These are phyloP conservation scores for Aspergillus taichungensis DNA, from an alignment of 495 filamentous ascomycete species.

Conservation along the genomic window DNA sequence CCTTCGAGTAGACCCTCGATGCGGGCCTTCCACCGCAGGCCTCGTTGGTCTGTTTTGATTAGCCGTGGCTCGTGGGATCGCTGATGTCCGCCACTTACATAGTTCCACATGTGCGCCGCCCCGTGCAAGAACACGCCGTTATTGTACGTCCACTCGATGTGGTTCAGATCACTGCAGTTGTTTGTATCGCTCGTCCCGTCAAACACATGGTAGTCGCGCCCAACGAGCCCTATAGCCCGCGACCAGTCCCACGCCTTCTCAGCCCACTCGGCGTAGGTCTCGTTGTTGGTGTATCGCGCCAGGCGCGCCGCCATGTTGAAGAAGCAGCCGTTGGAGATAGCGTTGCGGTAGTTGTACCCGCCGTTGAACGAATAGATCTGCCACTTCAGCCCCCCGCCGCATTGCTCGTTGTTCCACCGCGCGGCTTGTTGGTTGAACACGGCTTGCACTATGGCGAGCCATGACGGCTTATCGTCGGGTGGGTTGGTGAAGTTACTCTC, in stretches of 20 bases:
- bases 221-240: constrained; percentile 51
- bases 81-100: constrained; percentile 24
- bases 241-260: constrained; percentile 70
- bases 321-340: constrained; percentile 72
- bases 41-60: constrained; percentile 32
- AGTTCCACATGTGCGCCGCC: constrained; percentile 33
- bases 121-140: constrained; percentile 28
- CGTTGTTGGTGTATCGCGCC: constrained; percentile 66
- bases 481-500: constrained; percentile 64
- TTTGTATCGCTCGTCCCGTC: constrained; percentile 51
- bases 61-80: too few relatives aligned
- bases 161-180: constrained; percentile 30
- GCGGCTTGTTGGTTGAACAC: constrained; percentile 66
- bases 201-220: constrained; percentile 48
- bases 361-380: constrained; percentile 75
- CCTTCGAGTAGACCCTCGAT: constrained; percentile 44
- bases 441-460: constrained; percentile 74
- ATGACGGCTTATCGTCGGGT: constrained; percentile 49
- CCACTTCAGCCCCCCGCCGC: constrained; percentile 70
- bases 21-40: constrained; percentile 43
- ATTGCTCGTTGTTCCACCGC: constrained; percentile 62
- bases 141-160: constrained; percentile 34
- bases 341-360: constrained; percentile 76
- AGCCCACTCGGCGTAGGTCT: constrained; percentile 72
- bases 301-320: constrained; percentile 72